Base-by-base conservation (phyloP, 2,329 filamentous ascomycete genomes). In the Diaporthe sp. region DNA sequence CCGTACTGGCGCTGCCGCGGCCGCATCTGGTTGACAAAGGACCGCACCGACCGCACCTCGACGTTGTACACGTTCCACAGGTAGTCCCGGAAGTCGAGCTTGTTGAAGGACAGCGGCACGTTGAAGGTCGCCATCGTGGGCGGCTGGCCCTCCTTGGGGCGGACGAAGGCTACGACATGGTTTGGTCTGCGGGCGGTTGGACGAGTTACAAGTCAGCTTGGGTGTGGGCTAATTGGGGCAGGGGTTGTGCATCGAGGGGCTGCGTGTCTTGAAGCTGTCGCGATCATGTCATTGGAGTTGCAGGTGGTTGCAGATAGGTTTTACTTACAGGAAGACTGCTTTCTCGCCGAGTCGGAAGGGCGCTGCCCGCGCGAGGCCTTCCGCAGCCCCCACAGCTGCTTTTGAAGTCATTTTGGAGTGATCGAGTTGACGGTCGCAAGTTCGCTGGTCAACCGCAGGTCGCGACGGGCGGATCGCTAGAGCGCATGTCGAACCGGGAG, bases 1-100 rank as follows among this genome's bases (percentile, higher is more conserved):
- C 79, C 81, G 77, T 87, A 86, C 78, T 88, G 90, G 74, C 89
- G 89, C 49, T 90, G 90, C 74, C 89, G 89, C 22, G 85, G 84
- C 76, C 83, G 90, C 82, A 92, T 89, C 85, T 93, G 91, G 80
- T 94, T 92, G 81, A 98, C 91, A 82, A 91, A 96, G 72, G 94
- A 95, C 77, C 96, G 94, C 77, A 98, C 92, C 78, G 88, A 88
- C 71, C 91, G 87, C 72, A 93, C 91, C 78, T 92, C 89, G 77
- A 98, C 92, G 76, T 90, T 89, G 88, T 99, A 99, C 58, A 91
- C 90, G 84, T 98, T 92, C 87, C 91, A 94, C 77, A 99, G 93
- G 87, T 98, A 99, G 87, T 98, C 96, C 84, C 95, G 94, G 57
- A 99, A 87, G 84, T 99, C 97, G 85, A 98, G 93, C 87, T 99